Percentiles rank a stretch among this genome's conserved stretches.
phyloP scores from a whole-genome alignment of 1,284 basidiomycete species.

The Fomitopsis palustris region DNA sequence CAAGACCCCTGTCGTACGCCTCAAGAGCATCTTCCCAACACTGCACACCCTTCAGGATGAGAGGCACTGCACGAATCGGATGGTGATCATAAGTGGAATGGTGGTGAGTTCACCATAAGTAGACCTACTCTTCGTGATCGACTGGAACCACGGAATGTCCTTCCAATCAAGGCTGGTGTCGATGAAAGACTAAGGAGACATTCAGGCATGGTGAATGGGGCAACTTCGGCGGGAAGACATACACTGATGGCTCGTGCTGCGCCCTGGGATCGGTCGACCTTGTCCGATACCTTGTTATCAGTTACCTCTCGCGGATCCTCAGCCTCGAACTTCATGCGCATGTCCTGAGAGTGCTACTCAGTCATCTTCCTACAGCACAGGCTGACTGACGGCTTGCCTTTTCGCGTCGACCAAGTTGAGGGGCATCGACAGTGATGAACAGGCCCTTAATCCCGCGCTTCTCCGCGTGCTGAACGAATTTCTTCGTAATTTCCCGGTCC shows the following conservation, averaged over 20 bases:
- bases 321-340: conserved; percentile 89
- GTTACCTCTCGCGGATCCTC: conserved; percentile 21
- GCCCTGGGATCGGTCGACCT: conserved; percentile 37
- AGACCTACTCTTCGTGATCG: conserved; percentile 76
- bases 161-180: conserved; percentile 88
- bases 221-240: conserved; percentile 2
- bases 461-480: conserved; percentile 83
- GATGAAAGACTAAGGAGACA: conserved; percentile 78
- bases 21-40: conserved; percentile 68
- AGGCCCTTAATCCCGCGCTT: conserved; percentile 80
- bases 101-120: neutral
- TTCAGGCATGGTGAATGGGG: neutral
- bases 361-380: too few relatives aligned
- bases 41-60: conserved; percentile 90
- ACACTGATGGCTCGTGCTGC: conserved; percentile 30
- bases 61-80: conserved; percentile 70
- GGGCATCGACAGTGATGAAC: conserved; percentile 93
- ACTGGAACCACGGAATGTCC: conserved; percentile 86
- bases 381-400: conserved; percentile 43
- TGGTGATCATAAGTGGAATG: neutral
- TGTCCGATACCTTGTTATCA: neutral
- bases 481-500: conserved; percentile 77
- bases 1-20: conserved; percentile 79
- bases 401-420: conserved; percentile 87
- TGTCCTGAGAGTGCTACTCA: conserved; percentile 49